Conservation (phyloP, 2,329 filamentous ascomycete species). For the Chaetomium strumarium region DNA sequence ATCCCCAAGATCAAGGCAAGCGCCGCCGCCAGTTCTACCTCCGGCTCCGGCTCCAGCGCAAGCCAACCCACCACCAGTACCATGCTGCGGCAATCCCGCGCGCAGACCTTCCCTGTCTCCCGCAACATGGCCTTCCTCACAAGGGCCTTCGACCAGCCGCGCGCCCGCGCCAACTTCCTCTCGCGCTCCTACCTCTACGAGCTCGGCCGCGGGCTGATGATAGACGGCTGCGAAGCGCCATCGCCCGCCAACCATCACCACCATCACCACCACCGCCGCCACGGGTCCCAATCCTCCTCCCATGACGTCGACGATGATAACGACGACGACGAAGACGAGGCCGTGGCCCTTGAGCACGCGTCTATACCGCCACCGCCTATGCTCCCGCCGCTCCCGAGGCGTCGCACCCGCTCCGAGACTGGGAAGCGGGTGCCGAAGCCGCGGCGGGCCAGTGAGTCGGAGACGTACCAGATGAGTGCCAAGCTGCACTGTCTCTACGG, state of each 20-base stretch:
- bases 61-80: not conserved
- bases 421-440: constrained; percentile 4
- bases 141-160: constrained; percentile 39
- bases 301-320: no score
- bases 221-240: not conserved
- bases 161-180: constrained; percentile 55
- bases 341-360: not conserved
- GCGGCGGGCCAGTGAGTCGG: constrained; percentile 33
- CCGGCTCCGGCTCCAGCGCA: not conserved
- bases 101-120: constrained; percentile 38
- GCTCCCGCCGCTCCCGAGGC: not conserved
- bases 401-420: not conserved
- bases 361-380: not conserved
- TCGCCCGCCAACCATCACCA: no score
- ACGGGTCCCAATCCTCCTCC: no score
- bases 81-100: constrained; percentile 20
- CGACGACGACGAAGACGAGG: no score
- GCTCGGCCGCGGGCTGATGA: constrained; percentile 39
- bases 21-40: not conserved
- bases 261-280: no score
- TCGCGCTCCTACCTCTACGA: constrained; percentile 58
- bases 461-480: constrained; percentile 57
- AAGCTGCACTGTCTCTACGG: constrained; percentile 67
- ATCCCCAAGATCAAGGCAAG: not conserved
- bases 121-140: constrained; percentile 42